A percentile compares a stretch with the other conserved stretches of the same genome.
phyloP scores from a whole-genome alignment of 2,329 filamentous ascomycete species.

The Alternaria sp. region DNA sequence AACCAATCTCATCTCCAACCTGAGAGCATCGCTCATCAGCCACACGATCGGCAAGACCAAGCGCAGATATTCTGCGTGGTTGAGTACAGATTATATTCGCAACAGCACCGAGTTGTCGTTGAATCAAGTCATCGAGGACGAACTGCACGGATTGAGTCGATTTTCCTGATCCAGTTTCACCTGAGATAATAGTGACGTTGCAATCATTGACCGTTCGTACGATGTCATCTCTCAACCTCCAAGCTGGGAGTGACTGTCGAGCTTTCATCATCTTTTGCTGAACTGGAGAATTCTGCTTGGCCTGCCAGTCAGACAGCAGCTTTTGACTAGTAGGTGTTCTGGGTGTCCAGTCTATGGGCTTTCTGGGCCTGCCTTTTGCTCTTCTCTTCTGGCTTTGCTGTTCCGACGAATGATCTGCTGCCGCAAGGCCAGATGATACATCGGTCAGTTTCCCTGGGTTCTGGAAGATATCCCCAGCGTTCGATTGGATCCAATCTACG shows the following conservation, averaged over 20 bases:
- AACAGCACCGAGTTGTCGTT: slow-evolving; percentile 73
- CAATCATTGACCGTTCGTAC: slow-evolving; percentile 76
- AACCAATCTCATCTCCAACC: slow-evolving; percentile 89
- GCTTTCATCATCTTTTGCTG: slow-evolving; percentile 78
- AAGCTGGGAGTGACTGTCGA: slow-evolving; percentile 82
- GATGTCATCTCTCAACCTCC: slow-evolving; percentile 80
- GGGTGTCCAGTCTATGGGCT: slow-evolving; percentile 69
- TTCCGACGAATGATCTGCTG: slow-evolving; percentile 54
- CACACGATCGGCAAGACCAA: slow-evolving; percentile 92
- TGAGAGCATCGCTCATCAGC: slow-evolving; percentile 85
- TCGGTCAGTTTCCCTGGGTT: slow-evolving; percentile 84
- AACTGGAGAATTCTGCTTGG: slow-evolving; percentile 68
- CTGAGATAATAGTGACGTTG: slow-evolving; percentile 95
- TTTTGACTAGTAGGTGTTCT: slow-evolving; percentile 67
- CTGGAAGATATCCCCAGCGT: slow-evolving; percentile 82
- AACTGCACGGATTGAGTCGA: slow-evolving; percentile 98
- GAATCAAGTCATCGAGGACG: slow-evolving; percentile 88
- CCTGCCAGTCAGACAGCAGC: slow-evolving; percentile 70
- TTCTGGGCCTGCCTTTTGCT: slow-evolving; percentile 45
- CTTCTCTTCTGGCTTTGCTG: slow-evolving; percentile 23
- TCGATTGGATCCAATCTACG: slow-evolving; percentile 89
- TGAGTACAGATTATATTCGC: slow-evolving; percentile 96
- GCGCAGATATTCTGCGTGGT: slow-evolving; percentile 89
- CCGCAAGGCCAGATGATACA: slow-evolving; percentile 76
- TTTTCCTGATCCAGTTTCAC: slow-evolving; percentile 96